phyloP scores from a whole-genome alignment of 2,329 filamentous ascomycete genomes.

The Botryotinia calthae region DNA sequence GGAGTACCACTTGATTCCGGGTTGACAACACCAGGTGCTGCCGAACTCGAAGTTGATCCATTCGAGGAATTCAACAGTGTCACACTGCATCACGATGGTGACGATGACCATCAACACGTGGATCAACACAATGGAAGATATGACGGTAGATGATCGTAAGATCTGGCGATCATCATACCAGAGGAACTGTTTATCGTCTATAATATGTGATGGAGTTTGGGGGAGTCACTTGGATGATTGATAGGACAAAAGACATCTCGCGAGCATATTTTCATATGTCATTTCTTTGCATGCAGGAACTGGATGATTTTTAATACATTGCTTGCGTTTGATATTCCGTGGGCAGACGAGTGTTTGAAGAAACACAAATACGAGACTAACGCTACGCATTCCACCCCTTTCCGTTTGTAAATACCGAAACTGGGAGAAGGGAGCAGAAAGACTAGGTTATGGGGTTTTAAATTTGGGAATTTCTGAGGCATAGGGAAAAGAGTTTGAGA shows the following conservation, averaged over 20 bases:
- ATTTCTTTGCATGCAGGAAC: neutral
- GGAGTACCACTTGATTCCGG: slow-evolving; percentile 86
- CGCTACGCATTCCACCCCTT: neutral
- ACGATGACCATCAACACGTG: slow-evolving; percentile 50
- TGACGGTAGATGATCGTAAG: slow-evolving; percentile 23
- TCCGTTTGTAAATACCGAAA: slow-evolving; percentile 13
- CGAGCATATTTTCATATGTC: slow-evolving; percentile 9
- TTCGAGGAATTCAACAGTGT: slow-evolving; percentile 99
- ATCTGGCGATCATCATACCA: neutral
- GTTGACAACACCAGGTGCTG: slow-evolving; percentile 70
- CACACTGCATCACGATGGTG: slow-evolving; percentile 92
- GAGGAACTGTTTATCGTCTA: neutral
- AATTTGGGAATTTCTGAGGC: slow-evolving; percentile 9
- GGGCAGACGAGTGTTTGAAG: neutral
- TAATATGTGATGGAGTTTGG: neutral
- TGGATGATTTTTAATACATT: neutral
- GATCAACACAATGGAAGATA: slow-evolving; percentile 38
- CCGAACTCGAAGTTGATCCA: slow-evolving; percentile 74
- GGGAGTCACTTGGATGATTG: slow-evolving; percentile 8
- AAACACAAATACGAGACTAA: neutral
- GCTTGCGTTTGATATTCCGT: neutral
- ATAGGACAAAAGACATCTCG: neutral
- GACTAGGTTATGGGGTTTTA: neutral
- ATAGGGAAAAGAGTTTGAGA: slow-evolving; percentile 10
- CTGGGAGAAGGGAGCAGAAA: slow-evolving; percentile 5